A percentile compares a stretch with the other conserved stretches of the same genome.
These are phyloP conservation scores for Blepharisma stoltei DNA, from an alignment of 73 alveolate genomes.

Conservation along the genomic window DNA sequence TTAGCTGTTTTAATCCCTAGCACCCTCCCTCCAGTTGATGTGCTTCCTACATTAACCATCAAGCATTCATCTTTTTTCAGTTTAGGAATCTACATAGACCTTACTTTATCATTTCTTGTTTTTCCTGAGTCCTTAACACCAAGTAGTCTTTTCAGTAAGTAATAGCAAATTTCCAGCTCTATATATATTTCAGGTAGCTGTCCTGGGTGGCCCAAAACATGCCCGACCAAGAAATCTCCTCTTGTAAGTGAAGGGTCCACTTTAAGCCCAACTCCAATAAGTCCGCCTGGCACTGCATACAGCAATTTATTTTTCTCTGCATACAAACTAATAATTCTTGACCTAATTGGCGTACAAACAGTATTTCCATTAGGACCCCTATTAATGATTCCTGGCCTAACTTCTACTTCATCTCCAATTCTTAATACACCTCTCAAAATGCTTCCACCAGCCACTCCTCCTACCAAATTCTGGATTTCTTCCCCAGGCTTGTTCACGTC, in stretches of 20 bases:
- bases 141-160: conserved; percentile 78
- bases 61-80: conserved; percentile 47
- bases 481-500: conserved; percentile 99
- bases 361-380: conserved; percentile 66
- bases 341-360: conserved; percentile 71
- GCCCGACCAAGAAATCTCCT: conserved; percentile 84
- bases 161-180: conserved; percentile 49
- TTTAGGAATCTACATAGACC: conserved; percentile 35
- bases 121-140: conserved; percentile 91
- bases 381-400: conserved; percentile 96
- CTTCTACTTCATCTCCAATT: conserved; percentile 96
- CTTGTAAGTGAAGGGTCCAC: conserved; percentile 98
- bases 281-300: conserved; percentile 99
- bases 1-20: conserved; percentile 42
- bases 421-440: conserved; percentile 92
- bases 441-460: conserved; percentile 99
- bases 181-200: conserved; percentile 90
- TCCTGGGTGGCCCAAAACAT: conserved; percentile 98
- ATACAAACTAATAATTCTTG: conserved; percentile 79
- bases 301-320: conserved; percentile 97
- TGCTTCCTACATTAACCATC: conserved; percentile 55
- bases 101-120: conserved; percentile 43
- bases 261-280: conserved; percentile 98
- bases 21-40: conserved; percentile 63
- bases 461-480: conserved; percentile 86